Percentiles rank a stretch among this genome's conserved stretches.
phyloP scores from a whole-genome alignment of 768 basidiomycete genomes.

The Brasilioporus rufonigricans region DNA sequence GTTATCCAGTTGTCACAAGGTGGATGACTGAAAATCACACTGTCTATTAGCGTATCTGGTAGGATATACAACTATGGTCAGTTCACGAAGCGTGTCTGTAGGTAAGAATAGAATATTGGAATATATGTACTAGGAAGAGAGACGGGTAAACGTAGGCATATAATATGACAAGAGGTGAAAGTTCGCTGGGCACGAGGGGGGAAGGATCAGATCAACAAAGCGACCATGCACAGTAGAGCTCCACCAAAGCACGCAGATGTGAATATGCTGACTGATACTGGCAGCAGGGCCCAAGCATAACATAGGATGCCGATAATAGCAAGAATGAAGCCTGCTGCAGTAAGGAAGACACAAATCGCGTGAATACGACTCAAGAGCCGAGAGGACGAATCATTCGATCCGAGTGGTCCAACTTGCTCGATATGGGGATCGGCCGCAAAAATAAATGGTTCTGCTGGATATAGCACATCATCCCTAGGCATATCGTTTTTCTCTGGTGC shows the following conservation, averaged over 20 bases:
- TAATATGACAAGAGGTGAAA: background rate
- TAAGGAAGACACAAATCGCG: slow-evolving; percentile 45
- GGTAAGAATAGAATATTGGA: too few relatives aligned
- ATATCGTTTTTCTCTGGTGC: background rate
- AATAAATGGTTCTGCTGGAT: slow-evolving; percentile 19
- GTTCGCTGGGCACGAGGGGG: background rate
- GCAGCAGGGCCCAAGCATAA: slow-evolving; percentile 49
- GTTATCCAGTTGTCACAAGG: too few relatives aligned
- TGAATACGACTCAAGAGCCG: slow-evolving; percentile 47
- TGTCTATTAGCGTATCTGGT: too few relatives aligned
- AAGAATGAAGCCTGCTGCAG: slow-evolving; percentile 48
- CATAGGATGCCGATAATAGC: slow-evolving; percentile 48
- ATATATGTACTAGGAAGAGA: background rate
- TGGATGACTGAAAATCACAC: too few relatives aligned
- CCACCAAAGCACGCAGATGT: slow-evolving; percentile 38
- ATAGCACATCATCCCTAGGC: background rate
- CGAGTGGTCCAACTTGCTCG: slow-evolving; percentile 48
- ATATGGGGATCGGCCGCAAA: slow-evolving; percentile 48
- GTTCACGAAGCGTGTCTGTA: too few relatives aligned
- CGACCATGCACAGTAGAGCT: slow-evolving; percentile 27
- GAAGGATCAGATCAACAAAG: slow-evolving; percentile 4
- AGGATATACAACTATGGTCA: too few relatives aligned
- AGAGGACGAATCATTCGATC: slow-evolving; percentile 35
- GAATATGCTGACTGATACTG: slow-evolving; percentile 44
- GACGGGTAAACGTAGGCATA: background rate